Conservation (phyloP, 805 yeast genomes). For the Saturnispora hagleri region DNA sequence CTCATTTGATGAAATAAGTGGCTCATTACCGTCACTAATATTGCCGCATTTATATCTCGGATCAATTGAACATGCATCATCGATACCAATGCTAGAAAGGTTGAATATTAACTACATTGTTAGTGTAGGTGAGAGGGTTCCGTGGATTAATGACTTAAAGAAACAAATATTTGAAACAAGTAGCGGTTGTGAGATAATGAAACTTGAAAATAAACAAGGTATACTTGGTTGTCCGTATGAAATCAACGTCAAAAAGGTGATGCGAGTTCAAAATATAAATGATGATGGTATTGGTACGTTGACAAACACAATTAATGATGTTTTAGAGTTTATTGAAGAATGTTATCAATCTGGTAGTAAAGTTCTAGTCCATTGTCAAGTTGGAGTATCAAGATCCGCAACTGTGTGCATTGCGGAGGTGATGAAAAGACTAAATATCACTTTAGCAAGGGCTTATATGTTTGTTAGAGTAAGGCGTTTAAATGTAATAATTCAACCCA, state of each 20-base stretch:
- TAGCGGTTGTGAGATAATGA: constrained; percentile 24
- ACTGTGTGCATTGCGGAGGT: constrained; percentile 94
- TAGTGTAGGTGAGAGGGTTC: constrained; percentile 74
- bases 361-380: constrained; percentile 84
- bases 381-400: constrained; percentile 91
- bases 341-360: constrained; percentile 37
- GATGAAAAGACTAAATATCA: constrained; percentile 63
- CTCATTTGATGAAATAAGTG: constrained; percentile 31
- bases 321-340: constrained; percentile 57
- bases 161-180: constrained; percentile 10
- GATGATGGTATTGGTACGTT: constrained; percentile 89
- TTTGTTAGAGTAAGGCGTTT: constrained; percentile 84
- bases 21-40: constrained; percentile 78
- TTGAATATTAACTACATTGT: constrained; percentile 68
- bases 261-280: constrained; percentile 65
- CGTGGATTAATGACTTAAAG: constrained; percentile 43
- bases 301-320: constrained; percentile 48
- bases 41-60: constrained; percentile 82
- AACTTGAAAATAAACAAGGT: constrained; percentile 14
- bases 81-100: constrained; percentile 48
- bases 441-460: constrained; percentile 70
- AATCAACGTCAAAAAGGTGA: constrained; percentile 34
- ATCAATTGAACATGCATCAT: constrained; percentile 71
- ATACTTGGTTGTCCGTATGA: constrained; percentile 15
- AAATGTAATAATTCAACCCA: constrained; percentile 92